Evolutionary conservation across 2,329 filamentous ascomycete species (phyloP).

Genomic region (Lomentospora prolificans): DNA sequence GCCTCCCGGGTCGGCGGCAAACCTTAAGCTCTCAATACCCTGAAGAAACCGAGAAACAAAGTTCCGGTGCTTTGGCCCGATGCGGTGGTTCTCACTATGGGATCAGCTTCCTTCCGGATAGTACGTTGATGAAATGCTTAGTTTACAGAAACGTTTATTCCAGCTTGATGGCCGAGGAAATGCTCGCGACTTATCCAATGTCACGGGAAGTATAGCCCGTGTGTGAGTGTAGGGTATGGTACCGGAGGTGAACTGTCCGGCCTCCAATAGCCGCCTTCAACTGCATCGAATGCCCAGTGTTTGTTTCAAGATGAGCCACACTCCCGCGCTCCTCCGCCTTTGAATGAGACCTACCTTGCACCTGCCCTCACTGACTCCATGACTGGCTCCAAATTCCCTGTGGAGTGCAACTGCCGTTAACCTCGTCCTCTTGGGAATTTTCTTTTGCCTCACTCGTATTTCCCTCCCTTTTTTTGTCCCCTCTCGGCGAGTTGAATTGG

Average conservation of each 20-base stretch:
- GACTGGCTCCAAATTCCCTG: too few species aligned
- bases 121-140: background rate
- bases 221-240: background rate
- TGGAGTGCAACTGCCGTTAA: too few species aligned
- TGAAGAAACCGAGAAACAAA: background rate
- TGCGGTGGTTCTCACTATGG: background rate
- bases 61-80: background rate
- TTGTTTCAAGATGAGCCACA: slow-evolving; percentile 2
- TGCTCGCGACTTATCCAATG: background rate
- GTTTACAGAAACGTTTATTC: background rate
- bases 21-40: too few species aligned
- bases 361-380: background rate
- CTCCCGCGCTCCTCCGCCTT: background rate
- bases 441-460: too few species aligned
- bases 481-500: too few species aligned
- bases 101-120: background rate
- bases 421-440: too few species aligned
- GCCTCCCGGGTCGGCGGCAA: too few species aligned
- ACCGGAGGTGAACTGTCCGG: background rate
- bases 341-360: background rate
- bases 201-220: background rate
- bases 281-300: background rate
- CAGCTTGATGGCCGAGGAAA: background rate
- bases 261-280: too few species aligned
- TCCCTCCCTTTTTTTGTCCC: too few species aligned